Conservation (phyloP, 192 early-diverging fungal genomes). For the Entomortierella lignicola region DNA sequence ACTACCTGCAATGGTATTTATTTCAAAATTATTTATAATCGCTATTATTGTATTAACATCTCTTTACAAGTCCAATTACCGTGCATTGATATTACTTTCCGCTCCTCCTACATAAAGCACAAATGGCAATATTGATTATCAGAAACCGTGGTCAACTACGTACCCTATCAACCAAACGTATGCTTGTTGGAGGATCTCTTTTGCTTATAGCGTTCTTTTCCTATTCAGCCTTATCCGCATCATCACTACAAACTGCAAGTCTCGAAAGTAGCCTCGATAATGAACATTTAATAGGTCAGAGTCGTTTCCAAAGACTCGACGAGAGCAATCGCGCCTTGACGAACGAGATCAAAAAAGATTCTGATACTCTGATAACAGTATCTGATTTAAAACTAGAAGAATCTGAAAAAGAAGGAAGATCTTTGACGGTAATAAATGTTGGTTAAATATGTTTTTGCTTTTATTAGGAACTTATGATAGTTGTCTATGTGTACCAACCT, state of each 20-base stretch:
- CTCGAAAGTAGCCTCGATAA: not conserved
- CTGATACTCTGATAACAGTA: not conserved
- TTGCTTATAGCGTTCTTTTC: slow-evolving; percentile 18
- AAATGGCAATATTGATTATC: slow-evolving; percentile 19
- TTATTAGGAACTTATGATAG: no score
- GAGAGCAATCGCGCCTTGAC: no score
- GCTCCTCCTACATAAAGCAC: not conserved
- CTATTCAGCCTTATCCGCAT: slow-evolving; percentile 21
- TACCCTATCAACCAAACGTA: slow-evolving; percentile 7
- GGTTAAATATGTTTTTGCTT: no score
- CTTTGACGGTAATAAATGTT: no score
- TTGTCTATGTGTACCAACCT: no score
- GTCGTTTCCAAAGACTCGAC: not conserved
- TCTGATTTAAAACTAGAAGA: not conserved
- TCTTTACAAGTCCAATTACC: no score
- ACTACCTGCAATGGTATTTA: not conserved
- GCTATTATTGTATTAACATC: no score
- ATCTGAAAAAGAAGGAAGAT: no score
- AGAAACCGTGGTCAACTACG: slow-evolving; percentile 6
- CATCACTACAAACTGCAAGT: not conserved
- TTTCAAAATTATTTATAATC: not conserved
- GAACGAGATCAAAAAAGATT: not conserved
- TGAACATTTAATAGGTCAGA: not conserved
- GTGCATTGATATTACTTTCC: not conserved
- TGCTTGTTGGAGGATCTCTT: slow-evolving; percentile 20